Evolutionary conservation across 257 asterid species (phyloP).

Genomic region (Solanum pimpinellifolium): DNA sequence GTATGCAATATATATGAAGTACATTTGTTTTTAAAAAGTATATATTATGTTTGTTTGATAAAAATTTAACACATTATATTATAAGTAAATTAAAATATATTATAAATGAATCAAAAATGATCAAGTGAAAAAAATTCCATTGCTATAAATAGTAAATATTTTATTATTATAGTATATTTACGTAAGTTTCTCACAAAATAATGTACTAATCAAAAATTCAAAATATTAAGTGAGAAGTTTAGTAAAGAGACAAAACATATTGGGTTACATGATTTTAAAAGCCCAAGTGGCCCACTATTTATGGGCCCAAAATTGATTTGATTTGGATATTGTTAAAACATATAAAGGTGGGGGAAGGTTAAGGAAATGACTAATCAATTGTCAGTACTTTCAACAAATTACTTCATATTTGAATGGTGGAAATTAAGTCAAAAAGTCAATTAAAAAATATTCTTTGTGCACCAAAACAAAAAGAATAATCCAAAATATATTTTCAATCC

Average conservation of each 20-base stretch:
- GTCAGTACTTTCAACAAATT: background rate
- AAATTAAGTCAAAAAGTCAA: background rate
- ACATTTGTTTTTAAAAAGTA: no score
- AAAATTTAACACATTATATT: no score
- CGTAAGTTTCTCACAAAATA: accelerated
- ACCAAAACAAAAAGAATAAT: background rate
- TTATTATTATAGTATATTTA: no score
- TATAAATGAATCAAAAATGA: no score
- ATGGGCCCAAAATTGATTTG: background rate
- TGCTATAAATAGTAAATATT: no score
- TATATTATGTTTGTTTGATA: no score
- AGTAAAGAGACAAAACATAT: background rate
- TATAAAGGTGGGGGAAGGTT: background rate
- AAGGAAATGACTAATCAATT: conserved; percentile 1
- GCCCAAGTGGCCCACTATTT: background rate
- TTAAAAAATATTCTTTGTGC: background rate
- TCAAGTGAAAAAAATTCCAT: no score
- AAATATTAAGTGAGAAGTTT: background rate
- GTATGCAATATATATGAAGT: no score
- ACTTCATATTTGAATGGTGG: background rate
- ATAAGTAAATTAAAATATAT: no score
- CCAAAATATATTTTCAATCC: background rate
- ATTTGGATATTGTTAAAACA: background rate
- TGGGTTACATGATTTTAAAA: background rate
- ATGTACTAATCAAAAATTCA: background rate